Conservation (phyloP, 257 asterid genomes). For the Solanum pennellii region DNA sequence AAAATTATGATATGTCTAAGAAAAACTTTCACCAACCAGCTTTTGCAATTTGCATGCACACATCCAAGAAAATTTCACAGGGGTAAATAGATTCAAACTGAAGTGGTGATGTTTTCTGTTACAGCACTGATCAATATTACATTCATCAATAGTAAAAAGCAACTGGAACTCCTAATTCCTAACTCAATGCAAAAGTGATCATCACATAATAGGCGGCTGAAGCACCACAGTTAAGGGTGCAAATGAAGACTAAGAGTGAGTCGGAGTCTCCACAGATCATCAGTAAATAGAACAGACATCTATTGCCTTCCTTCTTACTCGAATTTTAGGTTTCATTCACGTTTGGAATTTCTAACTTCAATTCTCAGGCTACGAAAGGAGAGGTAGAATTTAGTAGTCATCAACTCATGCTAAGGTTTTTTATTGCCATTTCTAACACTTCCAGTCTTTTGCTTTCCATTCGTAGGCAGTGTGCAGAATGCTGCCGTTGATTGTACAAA, state of each 20-base stretch:
- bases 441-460: neutral
- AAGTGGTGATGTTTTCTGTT: neutral
- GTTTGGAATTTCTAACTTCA: neutral
- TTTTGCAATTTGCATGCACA: neutral
- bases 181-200: neutral
- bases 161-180: neutral
- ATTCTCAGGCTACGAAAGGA: neutral
- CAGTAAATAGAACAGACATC: neutral
- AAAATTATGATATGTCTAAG: neutral
- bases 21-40: neutral
- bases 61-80: neutral
- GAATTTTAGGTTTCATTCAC: neutral
- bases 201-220: neutral
- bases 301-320: neutral
- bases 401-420: neutral
- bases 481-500: neutral
- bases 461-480: neutral
- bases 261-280: neutral
- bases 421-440: neutral
- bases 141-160: neutral
- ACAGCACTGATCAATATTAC: neutral
- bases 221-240: neutral
- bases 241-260: neutral
- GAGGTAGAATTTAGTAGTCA: neutral
- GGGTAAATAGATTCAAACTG: neutral